A percentile compares a stretch with the other conserved stretches of the same genome.
phyloP scores from a whole-genome alignment of 2,329 filamentous ascomycete species.

The Trichoderma oligosporum region DNA sequence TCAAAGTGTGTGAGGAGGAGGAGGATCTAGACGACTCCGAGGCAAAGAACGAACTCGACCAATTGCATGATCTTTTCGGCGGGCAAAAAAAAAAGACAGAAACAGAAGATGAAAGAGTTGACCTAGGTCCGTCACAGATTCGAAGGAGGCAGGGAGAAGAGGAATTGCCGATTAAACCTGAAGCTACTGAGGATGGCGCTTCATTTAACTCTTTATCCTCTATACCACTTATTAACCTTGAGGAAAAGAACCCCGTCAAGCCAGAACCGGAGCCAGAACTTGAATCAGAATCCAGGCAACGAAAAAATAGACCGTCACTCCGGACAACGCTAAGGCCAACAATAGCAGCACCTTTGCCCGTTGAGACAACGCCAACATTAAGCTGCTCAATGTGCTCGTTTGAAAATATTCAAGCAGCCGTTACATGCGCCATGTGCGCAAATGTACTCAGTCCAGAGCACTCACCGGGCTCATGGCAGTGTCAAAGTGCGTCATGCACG shows the following conservation, averaged over 20 bases:
- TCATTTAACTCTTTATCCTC: not conserved
- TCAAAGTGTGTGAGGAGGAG: conserved; percentile 74
- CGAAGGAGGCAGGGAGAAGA: not conserved
- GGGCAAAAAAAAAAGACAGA: conserved; percentile 14
- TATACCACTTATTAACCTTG: not conserved
- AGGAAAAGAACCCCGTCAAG: not conserved
- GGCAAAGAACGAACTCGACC: conserved; percentile 52
- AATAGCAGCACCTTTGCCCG: not conserved
- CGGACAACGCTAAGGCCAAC: not conserved
- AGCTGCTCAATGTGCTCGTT: conserved; percentile 65
- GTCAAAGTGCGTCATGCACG: conserved; percentile 52
- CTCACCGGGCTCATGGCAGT: conserved; percentile 61
- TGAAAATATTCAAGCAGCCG: conserved; percentile 49
- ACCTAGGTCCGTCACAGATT: not conserved
- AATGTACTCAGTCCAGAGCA: conserved; percentile 60
- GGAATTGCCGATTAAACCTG: not conserved
- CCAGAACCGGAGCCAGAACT: not conserved
- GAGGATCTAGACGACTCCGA: conserved; percentile 45
- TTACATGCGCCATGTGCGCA: conserved; percentile 65
- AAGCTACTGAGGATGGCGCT: not conserved
- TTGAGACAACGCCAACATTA: not conserved
- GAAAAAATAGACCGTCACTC: not conserved
- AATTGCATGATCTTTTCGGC: conserved; percentile 51
- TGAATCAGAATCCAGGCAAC: not conserved
- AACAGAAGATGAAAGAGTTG: conserved; percentile 22